A percentile compares a stretch with the other conserved stretches of the same genome.
Evolutionary conservation across 306 rosid species (phyloP).

Genomic region (Canavalia ensiformis): DNA sequence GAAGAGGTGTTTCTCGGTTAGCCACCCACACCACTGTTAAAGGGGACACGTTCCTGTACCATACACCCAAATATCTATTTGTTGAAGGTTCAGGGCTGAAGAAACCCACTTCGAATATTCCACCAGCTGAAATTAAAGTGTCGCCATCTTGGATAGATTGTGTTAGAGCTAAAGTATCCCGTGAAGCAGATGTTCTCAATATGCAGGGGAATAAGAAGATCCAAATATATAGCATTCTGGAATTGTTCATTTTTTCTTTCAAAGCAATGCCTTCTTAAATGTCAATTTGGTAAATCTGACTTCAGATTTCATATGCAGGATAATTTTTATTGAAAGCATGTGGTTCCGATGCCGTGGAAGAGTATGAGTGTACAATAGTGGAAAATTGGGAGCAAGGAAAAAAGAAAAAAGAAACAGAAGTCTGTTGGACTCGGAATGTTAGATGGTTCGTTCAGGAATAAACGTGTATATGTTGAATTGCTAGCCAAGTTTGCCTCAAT

Average conservation of each 20-base stretch:
- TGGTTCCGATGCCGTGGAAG: no score
- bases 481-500: no score
- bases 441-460: no score
- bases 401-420: no score
- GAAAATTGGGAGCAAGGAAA: no score
- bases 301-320: neutral
- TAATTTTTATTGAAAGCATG: no score
- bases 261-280: neutral
- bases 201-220: neutral
- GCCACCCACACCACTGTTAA: constrained; percentile 46
- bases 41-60: constrained; percentile 43
- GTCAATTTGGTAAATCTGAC: neutral
- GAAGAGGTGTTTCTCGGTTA: constrained; percentile 38
- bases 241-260: neutral
- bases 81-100: constrained; percentile 40
- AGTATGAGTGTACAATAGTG: no score
- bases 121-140: constrained; percentile 41
- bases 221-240: neutral
- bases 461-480: no score
- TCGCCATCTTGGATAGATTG: constrained; percentile 28
- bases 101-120: constrained; percentile 43
- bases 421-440: no score
- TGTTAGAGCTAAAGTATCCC: neutral
- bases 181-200: constrained; percentile 1
- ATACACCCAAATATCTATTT: constrained; percentile 39